Conservation (phyloP, 2,329 filamentous ascomycete species). For the Xylaria sp. region DNA sequence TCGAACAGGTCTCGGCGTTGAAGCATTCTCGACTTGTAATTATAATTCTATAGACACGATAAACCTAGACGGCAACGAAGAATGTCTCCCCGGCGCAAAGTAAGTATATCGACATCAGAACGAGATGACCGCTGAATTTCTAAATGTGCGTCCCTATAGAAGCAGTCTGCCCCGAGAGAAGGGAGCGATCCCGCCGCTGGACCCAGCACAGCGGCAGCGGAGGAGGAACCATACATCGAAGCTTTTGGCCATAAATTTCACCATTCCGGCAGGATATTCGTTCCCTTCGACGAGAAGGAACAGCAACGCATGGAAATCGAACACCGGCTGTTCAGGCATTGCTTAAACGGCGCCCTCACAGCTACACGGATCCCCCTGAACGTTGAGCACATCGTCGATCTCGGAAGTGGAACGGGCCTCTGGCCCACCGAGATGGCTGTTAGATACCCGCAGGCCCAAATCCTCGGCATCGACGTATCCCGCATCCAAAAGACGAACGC, state of each 20-base stretch:
- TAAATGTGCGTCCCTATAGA: conserved; percentile 32
- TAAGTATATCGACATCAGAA: conserved; percentile 18
- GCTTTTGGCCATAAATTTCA: conserved; percentile 48
- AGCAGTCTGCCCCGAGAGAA: conserved; percentile 26
- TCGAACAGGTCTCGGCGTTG: conserved; percentile 4
- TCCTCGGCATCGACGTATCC: conserved; percentile 57
- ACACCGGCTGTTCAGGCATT: conserved; percentile 45
- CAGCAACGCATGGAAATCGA: conserved; percentile 45
- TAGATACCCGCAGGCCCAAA: conserved; percentile 53
- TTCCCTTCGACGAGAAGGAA: conserved; percentile 48
- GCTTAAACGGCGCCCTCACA: conserved; percentile 48
- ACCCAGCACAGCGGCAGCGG: conserved; percentile 25
- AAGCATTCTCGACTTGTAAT: conserved; percentile 6
- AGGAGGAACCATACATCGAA: conserved; percentile 42
- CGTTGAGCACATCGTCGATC: conserved; percentile 53
- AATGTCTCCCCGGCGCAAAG: conserved; percentile 31
- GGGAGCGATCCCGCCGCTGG: conserved; percentile 33
- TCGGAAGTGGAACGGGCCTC: conserved; percentile 56
- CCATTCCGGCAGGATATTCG: conserved; percentile 46
- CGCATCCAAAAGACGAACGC: conserved; percentile 54
- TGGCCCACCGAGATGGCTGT: conserved; percentile 59
- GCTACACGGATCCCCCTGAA: conserved; percentile 46
- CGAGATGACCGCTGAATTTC: neutral
- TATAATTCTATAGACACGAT: conserved; percentile 15
- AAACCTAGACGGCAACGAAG: conserved; percentile 24